These are phyloP conservation scores for Moesziomyces sp. DNA, from an alignment of 1,284 basidiomycete species.

Conservation along the genomic window DNA sequence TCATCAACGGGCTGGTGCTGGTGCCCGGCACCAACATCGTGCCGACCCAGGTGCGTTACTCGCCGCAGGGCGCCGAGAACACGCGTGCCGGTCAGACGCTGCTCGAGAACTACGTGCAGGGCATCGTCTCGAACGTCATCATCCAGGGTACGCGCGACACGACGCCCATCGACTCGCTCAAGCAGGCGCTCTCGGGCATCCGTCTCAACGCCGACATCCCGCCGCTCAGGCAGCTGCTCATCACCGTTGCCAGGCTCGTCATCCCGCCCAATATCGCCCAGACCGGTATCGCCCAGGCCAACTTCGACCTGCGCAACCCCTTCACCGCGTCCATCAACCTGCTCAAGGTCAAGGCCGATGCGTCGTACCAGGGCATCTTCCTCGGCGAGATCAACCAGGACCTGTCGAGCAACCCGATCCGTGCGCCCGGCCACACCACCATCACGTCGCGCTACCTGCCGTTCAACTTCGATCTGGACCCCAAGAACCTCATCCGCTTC, in stretches of 20 bases:
- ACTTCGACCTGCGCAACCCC: conserved; percentile 74
- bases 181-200: conserved; percentile 76
- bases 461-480: conserved; percentile 77
- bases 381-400: conserved; percentile 71
- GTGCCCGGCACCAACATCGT: conserved; percentile 53
- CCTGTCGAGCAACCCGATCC: conserved; percentile 73
- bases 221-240: conserved; percentile 76
- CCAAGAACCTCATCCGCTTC: conserved; percentile 75
- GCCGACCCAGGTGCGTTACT: conserved; percentile 74
- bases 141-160: conserved; percentile 75
- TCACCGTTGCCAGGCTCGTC: conserved; percentile 68
- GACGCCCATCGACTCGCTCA: conserved; percentile 76
- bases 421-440: conserved; percentile 74
- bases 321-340: conserved; percentile 82
- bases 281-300: conserved; percentile 50
- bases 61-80: conserved; percentile 74
- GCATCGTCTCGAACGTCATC: conserved; percentile 73
- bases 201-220: conserved; percentile 76
- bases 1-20: conserved; percentile 70
- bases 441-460: conserved; percentile 75
- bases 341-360: conserved; percentile 73
- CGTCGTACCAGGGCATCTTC: conserved; percentile 69
- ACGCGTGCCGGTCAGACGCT: conserved; percentile 73
- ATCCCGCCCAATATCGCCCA: conserved; percentile 67
- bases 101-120: conserved; percentile 79